Evolutionary conservation across 2,329 filamentous ascomycete genomes (phyloP).

Genomic region (Ophiocordyceps camponoti-rufipedis): DNA sequence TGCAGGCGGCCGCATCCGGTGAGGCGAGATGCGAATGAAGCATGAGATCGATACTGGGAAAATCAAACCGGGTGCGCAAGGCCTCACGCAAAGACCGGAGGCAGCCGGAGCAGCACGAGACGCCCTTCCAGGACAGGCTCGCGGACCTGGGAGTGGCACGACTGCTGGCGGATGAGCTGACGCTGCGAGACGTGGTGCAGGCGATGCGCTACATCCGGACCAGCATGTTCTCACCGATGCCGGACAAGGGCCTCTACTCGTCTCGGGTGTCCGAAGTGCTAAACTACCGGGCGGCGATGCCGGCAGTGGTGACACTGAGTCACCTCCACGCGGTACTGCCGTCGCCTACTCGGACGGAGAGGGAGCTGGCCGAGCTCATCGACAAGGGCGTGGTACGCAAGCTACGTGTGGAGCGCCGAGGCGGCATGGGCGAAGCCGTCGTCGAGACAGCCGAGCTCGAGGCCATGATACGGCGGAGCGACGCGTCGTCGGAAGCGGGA

Average conservation of each 20-base stretch:
- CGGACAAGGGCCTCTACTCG: conserved; percentile 44
- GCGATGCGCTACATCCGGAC: conserved; percentile 42
- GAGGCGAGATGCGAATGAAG: conserved; percentile 7
- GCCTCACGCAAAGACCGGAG: conserved; percentile 5
- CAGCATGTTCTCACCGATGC: conserved; percentile 47
- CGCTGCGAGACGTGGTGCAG: conserved; percentile 43
- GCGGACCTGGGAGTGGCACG: conserved; percentile 40
- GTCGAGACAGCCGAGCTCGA: conserved; percentile 40
- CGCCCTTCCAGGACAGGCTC: conserved; percentile 26
- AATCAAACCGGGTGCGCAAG: conserved; percentile 17
- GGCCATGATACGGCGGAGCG: conserved; percentile 19
- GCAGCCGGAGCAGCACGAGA: conserved; percentile 7
- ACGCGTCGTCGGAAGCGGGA: conserved; percentile 23
- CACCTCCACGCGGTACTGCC: conserved; percentile 47
- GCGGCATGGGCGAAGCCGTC: conserved; percentile 44
- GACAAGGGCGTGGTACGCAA: conserved; percentile 38
- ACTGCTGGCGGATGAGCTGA: conserved; percentile 34
- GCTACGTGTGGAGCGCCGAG: conserved; percentile 43
- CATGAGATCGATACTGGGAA: conserved; percentile 19
- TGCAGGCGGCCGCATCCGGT: conserved; percentile 5
- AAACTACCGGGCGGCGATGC: conserved; percentile 38
- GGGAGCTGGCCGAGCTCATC: conserved; percentile 45
- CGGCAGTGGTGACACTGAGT: conserved; percentile 45
- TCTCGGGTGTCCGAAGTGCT: conserved; percentile 44
- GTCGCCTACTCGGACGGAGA: conserved; percentile 45